Evolutionary conservation across 768 basidiomycete genomes (phyloP), one percentile per base, ranked within the genome.

Genomic region (Kwoniella shandongensis): DNA sequence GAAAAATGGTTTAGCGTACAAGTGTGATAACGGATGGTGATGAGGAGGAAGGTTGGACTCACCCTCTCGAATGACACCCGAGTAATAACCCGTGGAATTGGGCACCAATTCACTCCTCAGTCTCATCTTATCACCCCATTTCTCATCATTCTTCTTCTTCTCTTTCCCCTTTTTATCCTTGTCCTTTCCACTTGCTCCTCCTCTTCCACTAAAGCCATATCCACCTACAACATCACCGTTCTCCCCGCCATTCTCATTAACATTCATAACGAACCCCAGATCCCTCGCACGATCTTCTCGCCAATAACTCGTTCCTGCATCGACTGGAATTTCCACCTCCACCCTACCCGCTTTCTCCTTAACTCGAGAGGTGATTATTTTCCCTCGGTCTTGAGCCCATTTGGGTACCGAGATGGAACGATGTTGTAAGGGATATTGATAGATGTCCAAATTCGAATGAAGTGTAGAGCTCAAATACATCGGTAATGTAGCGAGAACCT

Each of bases 301-400:
- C 70, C 76, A 78, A 15, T 75, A 67, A 27, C 62, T 62, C 17
- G 44, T 39, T 13, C 71, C 59, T 23, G 55, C 70, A 60, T 76
- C 74, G 27, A 77, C 69, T 1, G 77, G 77, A 11, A 78, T 63
- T 53, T 78, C 77, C 15, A 78, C 59, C 45, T 78, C 77, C 8
- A 78, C 66, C 42, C 75, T 52, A 3, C 61, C 59, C 0, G 63
- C 65, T 1, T 54, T 44, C 41, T 75, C 72, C 53, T 78, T 78
- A 50, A 75, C 66, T 44, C 75, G 53, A 0, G 74, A 59, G 2
- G 69, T 64, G 32, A 78, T 72, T 13, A 49, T 40, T 35, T 72
- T 66, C 0, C 73, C 74, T 11, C 67, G 54, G 42, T 67, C 63
- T 10, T 29, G 23, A 1, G 74, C 75, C 51, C 63, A 70, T 17